Conservation (phyloP, 208 protist genomes). For the Crithidia thermophila region DNA sequence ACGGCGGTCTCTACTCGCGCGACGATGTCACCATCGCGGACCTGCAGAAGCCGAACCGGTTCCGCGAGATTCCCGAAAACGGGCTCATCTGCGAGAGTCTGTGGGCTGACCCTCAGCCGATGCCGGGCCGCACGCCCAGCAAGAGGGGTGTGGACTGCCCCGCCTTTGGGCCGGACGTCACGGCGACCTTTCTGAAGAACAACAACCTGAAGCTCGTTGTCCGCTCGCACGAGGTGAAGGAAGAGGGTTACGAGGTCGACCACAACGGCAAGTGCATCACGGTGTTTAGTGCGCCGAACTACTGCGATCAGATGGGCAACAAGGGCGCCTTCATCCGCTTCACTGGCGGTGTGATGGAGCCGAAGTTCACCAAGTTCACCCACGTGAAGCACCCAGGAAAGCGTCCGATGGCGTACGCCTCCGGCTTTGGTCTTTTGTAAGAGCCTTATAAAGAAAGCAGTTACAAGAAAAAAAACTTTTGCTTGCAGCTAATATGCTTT, state of each 20-base stretch:
- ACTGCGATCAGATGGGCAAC: conserved; percentile 97
- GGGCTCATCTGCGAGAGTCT: conserved; percentile 97
- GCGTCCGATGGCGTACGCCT: conserved; percentile 83
- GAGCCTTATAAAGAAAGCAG: background rate
- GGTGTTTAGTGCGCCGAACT: conserved; percentile 99
- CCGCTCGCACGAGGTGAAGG: conserved; percentile 98
- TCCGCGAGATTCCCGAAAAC: conserved; percentile 94
- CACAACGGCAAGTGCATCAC: conserved; percentile 94
- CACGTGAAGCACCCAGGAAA: conserved; percentile 81
- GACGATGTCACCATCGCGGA: conserved; percentile 97
- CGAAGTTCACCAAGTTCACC: conserved; percentile 76
- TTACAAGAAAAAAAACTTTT: conserved; percentile 6
- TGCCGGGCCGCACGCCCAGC: conserved; percentile 89
- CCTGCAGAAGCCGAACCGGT: conserved; percentile 95
- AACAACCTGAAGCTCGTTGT: conserved; percentile 96
- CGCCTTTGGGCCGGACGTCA: conserved; percentile 98
- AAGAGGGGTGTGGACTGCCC: conserved; percentile 97
- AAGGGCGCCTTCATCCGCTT: conserved; percentile 91
- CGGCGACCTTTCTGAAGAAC: conserved; percentile 92
- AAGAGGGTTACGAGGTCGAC: conserved; percentile 96
- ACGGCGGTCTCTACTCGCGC: conserved; percentile 96
- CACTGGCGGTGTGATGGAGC: conserved; percentile 76
- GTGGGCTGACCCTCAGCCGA: conserved; percentile 96
- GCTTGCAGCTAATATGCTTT: background rate
- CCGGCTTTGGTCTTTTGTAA: conserved; percentile 59